Evolutionary conservation across 768 basidiomycete genomes (phyloP).

Genomic region (Lactarius indigo): DNA sequence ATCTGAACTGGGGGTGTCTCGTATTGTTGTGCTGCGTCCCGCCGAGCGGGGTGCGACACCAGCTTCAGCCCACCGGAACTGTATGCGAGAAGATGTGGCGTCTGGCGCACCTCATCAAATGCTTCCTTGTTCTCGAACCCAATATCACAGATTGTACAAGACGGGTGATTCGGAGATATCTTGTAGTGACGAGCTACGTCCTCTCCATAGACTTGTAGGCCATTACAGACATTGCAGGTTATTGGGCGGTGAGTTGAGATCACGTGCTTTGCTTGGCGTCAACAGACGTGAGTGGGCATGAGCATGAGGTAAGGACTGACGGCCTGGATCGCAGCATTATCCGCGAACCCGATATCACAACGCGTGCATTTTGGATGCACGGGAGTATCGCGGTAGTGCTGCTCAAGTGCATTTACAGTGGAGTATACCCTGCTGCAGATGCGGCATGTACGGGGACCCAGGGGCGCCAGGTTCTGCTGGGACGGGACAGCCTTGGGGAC

Average conservation of each 20-base stretch:
- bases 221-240: conserved; percentile 18
- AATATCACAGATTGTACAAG: conserved; percentile 18
- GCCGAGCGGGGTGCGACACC: background rate
- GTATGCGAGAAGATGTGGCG: background rate
- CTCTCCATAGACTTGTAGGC: conserved; percentile 20
- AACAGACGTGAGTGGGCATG: background rate
- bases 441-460: background rate
- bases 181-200: conserved; percentile 22
- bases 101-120: conserved; percentile 17
- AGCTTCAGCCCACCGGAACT: background rate
- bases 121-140: conserved; percentile 21
- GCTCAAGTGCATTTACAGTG: conserved; percentile 34
- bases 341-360: conserved; percentile 44
- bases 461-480: background rate
- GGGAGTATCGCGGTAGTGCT: conserved; percentile 45
- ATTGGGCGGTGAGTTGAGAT: conserved; percentile 21
- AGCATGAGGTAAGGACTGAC: conserved; percentile 29
- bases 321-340: conserved; percentile 34
- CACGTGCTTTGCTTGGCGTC: conserved; percentile 32
- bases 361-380: conserved; percentile 44
- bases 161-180: conserved; percentile 15
- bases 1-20: conserved; percentile 18
- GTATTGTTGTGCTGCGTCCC: conserved; percentile 13
- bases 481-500: background rate
- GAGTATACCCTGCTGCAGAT: conserved; percentile 5